A percentile compares a stretch with the other conserved stretches of the same genome.
Conservation (phyloP, 2,329 filamentous ascomycete species). For the Stemphylium beticola region DNA sequence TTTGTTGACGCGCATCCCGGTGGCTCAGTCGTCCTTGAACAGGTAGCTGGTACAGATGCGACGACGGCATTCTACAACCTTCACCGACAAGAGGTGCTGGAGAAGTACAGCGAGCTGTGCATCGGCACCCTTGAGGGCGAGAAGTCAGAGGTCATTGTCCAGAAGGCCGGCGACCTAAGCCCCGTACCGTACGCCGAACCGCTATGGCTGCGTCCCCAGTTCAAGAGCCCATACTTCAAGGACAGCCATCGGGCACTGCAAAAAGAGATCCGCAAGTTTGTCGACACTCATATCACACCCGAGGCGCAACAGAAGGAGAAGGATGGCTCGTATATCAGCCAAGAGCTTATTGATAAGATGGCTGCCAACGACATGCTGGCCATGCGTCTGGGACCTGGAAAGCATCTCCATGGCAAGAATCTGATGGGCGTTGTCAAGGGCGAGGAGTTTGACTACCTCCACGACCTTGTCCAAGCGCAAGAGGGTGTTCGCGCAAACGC, state of each 20-base stretch:
- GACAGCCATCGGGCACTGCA: slow-evolving; percentile 74
- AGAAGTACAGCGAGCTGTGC: slow-evolving; percentile 76
- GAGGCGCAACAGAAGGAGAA: slow-evolving; percentile 79
- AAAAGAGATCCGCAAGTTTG: slow-evolving; percentile 74
- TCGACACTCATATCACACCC: slow-evolving; percentile 71
- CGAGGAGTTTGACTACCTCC: slow-evolving; percentile 86
- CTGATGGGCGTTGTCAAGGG: slow-evolving; percentile 74
- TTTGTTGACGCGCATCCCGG: slow-evolving; percentile 87
- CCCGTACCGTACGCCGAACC: slow-evolving; percentile 84
- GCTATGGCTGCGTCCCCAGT: slow-evolving; percentile 77
- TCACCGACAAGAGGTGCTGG: slow-evolving; percentile 86
- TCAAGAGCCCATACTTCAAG: slow-evolving; percentile 81
- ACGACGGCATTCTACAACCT: slow-evolving; percentile 90
- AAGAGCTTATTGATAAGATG: slow-evolving; percentile 79
- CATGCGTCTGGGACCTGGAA: slow-evolving; percentile 83
- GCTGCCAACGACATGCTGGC: slow-evolving; percentile 74
- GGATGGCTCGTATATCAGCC: slow-evolving; percentile 72
- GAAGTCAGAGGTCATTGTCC: slow-evolving; percentile 73
- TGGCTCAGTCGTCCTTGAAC: slow-evolving; percentile 77
- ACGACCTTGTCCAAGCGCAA: slow-evolving; percentile 78
- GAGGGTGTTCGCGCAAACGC: slow-evolving; percentile 74
- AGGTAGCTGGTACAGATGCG: slow-evolving; percentile 82
- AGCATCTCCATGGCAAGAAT: slow-evolving; percentile 75
- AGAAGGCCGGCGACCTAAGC: slow-evolving; percentile 73
- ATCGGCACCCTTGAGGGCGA: slow-evolving; percentile 79